Evolutionary conservation across 2,329 filamentous ascomycete species (phyloP), one percentile per base, ranked within the genome.

Genomic region (Aspergillus pseudotamarii): DNA sequence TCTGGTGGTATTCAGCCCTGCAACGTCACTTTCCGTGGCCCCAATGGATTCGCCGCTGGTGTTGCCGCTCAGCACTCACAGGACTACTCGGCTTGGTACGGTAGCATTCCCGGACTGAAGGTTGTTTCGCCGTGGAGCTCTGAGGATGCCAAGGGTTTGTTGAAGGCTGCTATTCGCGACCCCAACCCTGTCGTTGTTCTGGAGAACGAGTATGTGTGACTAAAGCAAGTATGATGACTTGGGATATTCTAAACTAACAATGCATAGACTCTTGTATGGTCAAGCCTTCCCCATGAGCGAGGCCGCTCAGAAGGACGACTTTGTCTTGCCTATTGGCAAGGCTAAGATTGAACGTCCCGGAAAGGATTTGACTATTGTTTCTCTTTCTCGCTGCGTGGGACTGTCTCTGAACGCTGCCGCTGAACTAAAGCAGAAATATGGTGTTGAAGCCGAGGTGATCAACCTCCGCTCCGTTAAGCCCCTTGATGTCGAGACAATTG

Each of bases 1-100:
- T 98, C 95, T 69, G 95, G 95, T 75, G 95, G 95, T 81, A 98
- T 97, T 81, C 95, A 99, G 84, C 95, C 95, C 74, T 99, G 95
- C 85, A 98, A 98, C 86, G 94, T 99, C 83, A 98, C 95, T 73
- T 99, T 99, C 91, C 94, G 95, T 79, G 95, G 95, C 60, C 95
- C 95, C 82, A 99, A 99, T 84, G 95, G 95, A 75, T 99, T 99
- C 81, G 95, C 95, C 66, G 79, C 94, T 65, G 95, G 95, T 87
- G 95, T 99, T 74, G 95, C 84, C 69, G 95, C 95, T 65, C 95
- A 99, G 86, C 95, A 99, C 86, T 98, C 95, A 58, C 95, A 99
- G 85, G 95, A 99, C 80, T 99, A 96, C 86, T 92, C 92, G 58
- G 93, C 94, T 67, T 99, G 95, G 95, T 99, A 99, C 83, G 95